These are phyloP conservation scores for Diaporthe ilicicola DNA, from an alignment of 2,329 filamentous ascomycete species.

Conservation along the genomic window DNA sequence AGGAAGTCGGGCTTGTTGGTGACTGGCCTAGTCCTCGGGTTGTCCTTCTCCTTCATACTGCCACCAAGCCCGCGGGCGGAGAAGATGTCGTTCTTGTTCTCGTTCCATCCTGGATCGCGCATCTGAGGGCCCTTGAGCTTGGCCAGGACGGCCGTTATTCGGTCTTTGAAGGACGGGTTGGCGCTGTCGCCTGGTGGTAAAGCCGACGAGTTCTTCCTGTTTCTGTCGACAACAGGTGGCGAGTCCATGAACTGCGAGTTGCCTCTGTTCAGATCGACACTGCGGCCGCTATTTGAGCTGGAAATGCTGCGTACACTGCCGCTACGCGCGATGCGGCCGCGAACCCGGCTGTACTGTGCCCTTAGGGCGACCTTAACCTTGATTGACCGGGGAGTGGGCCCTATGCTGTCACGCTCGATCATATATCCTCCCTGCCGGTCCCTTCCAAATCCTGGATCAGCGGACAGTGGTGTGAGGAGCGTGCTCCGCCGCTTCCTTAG, in stretches of 20 bases:
- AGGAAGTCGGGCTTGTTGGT: constrained; percentile 51
- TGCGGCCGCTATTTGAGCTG: constrained; percentile 46
- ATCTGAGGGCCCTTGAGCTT: constrained; percentile 44
- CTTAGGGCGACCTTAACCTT: constrained; percentile 51
- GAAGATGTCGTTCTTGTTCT: constrained; percentile 39
- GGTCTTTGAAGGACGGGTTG: constrained; percentile 46
- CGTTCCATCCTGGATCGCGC: constrained; percentile 32
- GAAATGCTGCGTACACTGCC: constrained; percentile 33
- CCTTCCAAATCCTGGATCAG: constrained; percentile 39
- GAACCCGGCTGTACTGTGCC: constrained; percentile 46
- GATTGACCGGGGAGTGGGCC: constrained; percentile 55
- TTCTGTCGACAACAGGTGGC: constrained; percentile 43
- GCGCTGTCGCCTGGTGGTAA: constrained; percentile 22
- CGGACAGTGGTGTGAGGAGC: constrained; percentile 57
- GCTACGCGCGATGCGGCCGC: constrained; percentile 40
- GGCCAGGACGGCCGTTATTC: constrained; percentile 56
- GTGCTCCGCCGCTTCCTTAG: constrained; percentile 55
- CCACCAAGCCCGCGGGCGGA: constrained; percentile 39
- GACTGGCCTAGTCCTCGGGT: constrained; percentile 7
- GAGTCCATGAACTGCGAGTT: constrained; percentile 60
- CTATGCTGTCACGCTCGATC: constrained; percentile 57
- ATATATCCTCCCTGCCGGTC: constrained; percentile 47
- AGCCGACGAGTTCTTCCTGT: constrained; percentile 47
- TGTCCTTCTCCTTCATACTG: constrained; percentile 37
- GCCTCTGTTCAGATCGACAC: constrained; percentile 60